Conservation (phyloP, 768 basidiomycete genomes). For the Polyporus arcularius region DNA sequence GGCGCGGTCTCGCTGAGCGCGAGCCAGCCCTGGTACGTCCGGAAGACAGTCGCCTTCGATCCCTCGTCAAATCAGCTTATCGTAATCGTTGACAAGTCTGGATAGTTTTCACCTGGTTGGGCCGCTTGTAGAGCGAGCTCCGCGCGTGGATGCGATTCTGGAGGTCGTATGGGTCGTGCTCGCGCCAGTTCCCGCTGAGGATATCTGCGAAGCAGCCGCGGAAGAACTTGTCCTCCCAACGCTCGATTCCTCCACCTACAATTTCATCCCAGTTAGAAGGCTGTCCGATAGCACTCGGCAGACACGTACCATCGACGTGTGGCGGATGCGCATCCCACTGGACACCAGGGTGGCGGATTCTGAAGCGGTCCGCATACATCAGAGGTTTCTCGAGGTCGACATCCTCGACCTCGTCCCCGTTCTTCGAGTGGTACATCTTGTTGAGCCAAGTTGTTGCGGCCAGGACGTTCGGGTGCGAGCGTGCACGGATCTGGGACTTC, state of each 20-base stretch:
- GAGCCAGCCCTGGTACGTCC: slow-evolving; percentile 78
- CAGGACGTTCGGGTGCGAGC: slow-evolving; percentile 67
- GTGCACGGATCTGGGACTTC: slow-evolving; percentile 62
- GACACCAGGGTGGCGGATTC: slow-evolving; percentile 68
- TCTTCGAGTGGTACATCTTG: slow-evolving; percentile 55
- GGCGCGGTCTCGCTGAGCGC: slow-evolving; percentile 71
- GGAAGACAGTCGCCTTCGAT: slow-evolving; percentile 26
- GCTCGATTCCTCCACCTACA: slow-evolving; percentile 71
- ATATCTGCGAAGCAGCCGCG: slow-evolving; percentile 63
- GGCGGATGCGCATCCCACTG: slow-evolving; percentile 56
- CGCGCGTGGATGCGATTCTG: slow-evolving; percentile 59
- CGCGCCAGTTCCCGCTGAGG: slow-evolving; percentile 59
- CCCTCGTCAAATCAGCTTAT: neutral
- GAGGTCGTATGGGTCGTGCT: slow-evolving; percentile 69
- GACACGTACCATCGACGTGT: slow-evolving; percentile 45
- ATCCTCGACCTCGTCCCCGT: slow-evolving; percentile 41
- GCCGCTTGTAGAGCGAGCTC: slow-evolving; percentile 62
- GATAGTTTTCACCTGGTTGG: slow-evolving; percentile 45
- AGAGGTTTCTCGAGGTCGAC: slow-evolving; percentile 65
- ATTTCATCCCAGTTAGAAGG: neutral
- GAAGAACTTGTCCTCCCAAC: slow-evolving; percentile 68
- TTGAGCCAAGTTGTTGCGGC: slow-evolving; percentile 61
- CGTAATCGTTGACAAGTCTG: too few relatives aligned
- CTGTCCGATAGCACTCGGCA: too few relatives aligned
- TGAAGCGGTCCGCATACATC: slow-evolving; percentile 72